Evolutionary conservation across 1,284 basidiomycete genomes (phyloP).

Genomic region (Binderoboletus segoi): DNA sequence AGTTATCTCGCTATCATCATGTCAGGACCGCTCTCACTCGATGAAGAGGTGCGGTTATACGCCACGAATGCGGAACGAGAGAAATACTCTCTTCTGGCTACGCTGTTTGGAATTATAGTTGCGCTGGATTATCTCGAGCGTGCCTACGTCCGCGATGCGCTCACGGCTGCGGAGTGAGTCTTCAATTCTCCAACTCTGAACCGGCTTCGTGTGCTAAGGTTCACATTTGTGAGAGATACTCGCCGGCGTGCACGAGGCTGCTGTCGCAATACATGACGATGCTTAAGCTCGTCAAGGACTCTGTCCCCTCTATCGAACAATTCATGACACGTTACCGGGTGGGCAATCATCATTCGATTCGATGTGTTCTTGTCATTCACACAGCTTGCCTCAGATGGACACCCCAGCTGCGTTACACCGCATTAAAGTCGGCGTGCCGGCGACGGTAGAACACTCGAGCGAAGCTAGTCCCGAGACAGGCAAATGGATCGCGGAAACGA

Average conservation of each 20-base stretch:
- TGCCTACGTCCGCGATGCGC: constrained; percentile 92
- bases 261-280: constrained; percentile 97
- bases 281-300: constrained; percentile 88
- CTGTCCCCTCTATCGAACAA: constrained; percentile 79
- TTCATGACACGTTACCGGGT: constrained; percentile 94
- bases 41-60: constrained; percentile 92
- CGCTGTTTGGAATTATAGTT: constrained; percentile 90
- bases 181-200: constrained; percentile 3
- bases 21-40: constrained; percentile 52
- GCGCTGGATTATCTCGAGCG: constrained; percentile 93
- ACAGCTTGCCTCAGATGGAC: constrained; percentile 74
- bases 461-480: constrained; percentile 85
- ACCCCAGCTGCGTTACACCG: constrained; percentile 91
- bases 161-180: constrained; percentile 86
- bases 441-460: constrained; percentile 92
- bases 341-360: constrained; percentile 24
- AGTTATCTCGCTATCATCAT: too few relatives aligned
- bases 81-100: constrained; percentile 86
- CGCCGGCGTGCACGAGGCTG: constrained; percentile 90
- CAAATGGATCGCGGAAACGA: constrained; percentile 98
- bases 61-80: constrained; percentile 89
- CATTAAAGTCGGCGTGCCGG: constrained; percentile 91
- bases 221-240: constrained; percentile 68
- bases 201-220: constrained; percentile 5
- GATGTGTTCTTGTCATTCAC: background rate